Evolutionary conservation across 495 filamentous ascomycete genomes (phyloP), one percentile per base, ranked within the genome.

Genomic region (Chaetomidium leptoderma): DNA sequence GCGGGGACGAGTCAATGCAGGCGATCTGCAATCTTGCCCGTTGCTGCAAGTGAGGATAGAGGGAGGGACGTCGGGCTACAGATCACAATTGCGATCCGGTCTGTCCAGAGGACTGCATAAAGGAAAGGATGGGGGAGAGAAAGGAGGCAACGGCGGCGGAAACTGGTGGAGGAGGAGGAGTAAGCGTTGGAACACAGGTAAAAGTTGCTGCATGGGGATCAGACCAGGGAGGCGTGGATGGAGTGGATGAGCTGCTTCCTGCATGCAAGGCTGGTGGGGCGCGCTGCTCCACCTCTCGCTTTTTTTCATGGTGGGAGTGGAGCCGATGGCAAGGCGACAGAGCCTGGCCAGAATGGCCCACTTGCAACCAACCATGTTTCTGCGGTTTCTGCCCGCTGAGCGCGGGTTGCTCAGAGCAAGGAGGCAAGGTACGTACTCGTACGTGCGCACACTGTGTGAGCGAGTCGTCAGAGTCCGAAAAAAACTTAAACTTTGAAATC

Each of bases 201-300:
- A 49, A 57, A 59, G 48, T 42, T 21, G 37, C 29, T 40, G 39
- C 37, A 40, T 45, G 33, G 53, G 51, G 27, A 47, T 56, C 27
- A 39, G 37, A 51, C 19, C 19, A 50, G 46, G 58, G 58, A 44
- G 62, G 55, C 54, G 55, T 63, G 55, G 17, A 30, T 21, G 43
- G 36, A 63, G 46, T 43, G 23, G 49, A 36, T 59, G 49, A 51
- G 40, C 29, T 45, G 54, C 39, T 39, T 49, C 54, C 50, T 55
- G 42, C 42, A 36, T 56, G 60, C 60, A 63, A 21, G 51, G 45
- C 17, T 55, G 46, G 44, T 56, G 59, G 59, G 59, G 24, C 48
- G 16, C n/a, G n/a, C n/a, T 43, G 59, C 54, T 26, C 54, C 54
- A 51, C 54, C 19, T 17, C 27, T 49, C 29, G 45, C 60, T 43